phyloP scores from a whole-genome alignment of 164 flowering plant species.

The Euptelea pleiosperma region DNA sequence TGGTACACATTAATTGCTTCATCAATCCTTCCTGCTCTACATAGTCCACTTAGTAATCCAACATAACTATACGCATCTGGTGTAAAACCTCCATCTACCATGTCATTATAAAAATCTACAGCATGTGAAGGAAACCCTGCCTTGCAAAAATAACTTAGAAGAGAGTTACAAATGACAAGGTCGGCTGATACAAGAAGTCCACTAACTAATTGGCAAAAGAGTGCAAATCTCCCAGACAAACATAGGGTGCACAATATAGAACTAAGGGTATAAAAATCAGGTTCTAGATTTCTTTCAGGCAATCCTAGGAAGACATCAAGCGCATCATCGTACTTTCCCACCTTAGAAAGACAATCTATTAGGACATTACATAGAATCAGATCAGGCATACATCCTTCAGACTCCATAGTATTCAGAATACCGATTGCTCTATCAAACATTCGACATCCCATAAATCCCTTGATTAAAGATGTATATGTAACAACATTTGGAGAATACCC shows the following conservation, averaged over 20 bases:
- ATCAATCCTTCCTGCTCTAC: slow-evolving; percentile 38
- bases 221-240: slow-evolving; percentile 28
- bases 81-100: slow-evolving; percentile 41
- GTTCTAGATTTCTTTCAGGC: slow-evolving; percentile 30
- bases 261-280: slow-evolving; percentile 54
- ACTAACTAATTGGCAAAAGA: slow-evolving; percentile 29
- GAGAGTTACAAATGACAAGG: slow-evolving; percentile 46
- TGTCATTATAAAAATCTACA: slow-evolving; percentile 39
- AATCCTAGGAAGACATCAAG: slow-evolving; percentile 33
- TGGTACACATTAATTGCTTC: slow-evolving; percentile 48
- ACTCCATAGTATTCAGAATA: slow-evolving; percentile 32
- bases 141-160: slow-evolving; percentile 44
- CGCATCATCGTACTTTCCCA: slow-evolving; percentile 47
- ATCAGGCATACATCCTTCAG: slow-evolving; percentile 38
- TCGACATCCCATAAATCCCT: slow-evolving; percentile 40
- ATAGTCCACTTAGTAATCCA: slow-evolving; percentile 46
- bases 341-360: slow-evolving; percentile 49
- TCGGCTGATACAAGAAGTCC: slow-evolving; percentile 35
- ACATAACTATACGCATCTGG: slow-evolving; percentile 52
- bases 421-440: slow-evolving; percentile 30
- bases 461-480: slow-evolving; percentile 54
- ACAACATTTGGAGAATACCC: slow-evolving; percentile 56
- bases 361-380: slow-evolving; percentile 56
- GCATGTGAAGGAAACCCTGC: slow-evolving; percentile 41
- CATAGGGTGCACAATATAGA: slow-evolving; percentile 40